A percentile compares a stretch with the other conserved stretches of the same genome.
Evolutionary conservation across 495 filamentous ascomycete genomes (phyloP).

Genomic region (Hypoxylon cercidicola): DNA sequence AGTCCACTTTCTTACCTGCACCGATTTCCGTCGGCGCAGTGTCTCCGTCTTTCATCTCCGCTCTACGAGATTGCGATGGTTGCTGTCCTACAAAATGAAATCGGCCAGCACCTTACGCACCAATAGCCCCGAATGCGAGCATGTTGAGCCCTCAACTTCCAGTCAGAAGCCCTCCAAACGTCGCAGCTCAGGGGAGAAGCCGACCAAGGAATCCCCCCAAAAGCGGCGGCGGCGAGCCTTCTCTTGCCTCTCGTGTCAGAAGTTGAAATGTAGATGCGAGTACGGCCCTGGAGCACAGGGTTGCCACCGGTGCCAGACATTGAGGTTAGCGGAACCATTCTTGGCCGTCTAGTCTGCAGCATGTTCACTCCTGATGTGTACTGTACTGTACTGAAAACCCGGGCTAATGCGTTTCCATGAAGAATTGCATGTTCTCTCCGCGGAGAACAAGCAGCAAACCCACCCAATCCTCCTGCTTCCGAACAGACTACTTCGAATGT

Average conservation of each 20-base stretch:
- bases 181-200: constrained; percentile 11
- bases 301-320: constrained; percentile 45
- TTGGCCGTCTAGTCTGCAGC: neutral
- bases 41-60: neutral
- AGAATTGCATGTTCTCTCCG: constrained; percentile 46
- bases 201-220: constrained; percentile 12
- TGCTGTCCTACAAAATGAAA: constrained; percentile 10
- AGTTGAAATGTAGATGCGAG: constrained; percentile 46
- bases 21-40: constrained; percentile 29
- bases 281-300: constrained; percentile 42
- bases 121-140: neutral
- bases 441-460: constrained; percentile 27
- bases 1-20: neutral
- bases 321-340: constrained; percentile 34
- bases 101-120: neutral
- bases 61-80: neutral
- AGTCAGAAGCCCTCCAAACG: constrained; percentile 19
- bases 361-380: neutral
- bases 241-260: constrained; percentile 45
- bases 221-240: constrained; percentile 45
- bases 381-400: neutral
- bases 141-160: neutral
- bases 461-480: neutral
- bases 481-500: constrained; percentile 22
- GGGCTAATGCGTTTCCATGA: constrained; percentile 15